Percentiles rank a stretch among this genome's conserved stretches.
Evolutionary conservation across 2,329 filamentous ascomycete genomes (phyloP).

Genomic region (Teratosphaeriaceae sp.): DNA sequence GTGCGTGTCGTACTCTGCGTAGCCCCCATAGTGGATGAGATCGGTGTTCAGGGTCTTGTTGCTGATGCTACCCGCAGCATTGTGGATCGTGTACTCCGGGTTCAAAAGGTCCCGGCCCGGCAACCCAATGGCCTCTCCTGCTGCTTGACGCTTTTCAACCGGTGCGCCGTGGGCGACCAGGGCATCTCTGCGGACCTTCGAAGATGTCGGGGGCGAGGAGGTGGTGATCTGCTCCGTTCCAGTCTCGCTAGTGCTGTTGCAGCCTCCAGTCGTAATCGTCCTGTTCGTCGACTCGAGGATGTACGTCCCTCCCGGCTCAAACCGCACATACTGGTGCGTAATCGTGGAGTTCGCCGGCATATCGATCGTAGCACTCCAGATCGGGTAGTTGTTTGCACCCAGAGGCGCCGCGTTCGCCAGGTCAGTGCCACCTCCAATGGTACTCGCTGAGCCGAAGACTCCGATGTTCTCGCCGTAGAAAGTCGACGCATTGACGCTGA

Average conservation of each 20-base stretch:
- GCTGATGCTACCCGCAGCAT: conserved; percentile 45
- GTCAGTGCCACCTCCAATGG: conserved; percentile 23
- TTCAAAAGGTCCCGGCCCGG: conserved; percentile 57
- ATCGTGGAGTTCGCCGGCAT: conserved; percentile 26
- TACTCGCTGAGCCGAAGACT: conserved; percentile 25
- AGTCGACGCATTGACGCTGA: conserved; percentile 28
- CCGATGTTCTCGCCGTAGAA: conserved; percentile 31
- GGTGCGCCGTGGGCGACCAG: conserved; percentile 8
- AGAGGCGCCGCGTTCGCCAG: conserved; percentile 23
- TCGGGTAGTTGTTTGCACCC: conserved; percentile 26
- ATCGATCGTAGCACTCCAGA: conserved; percentile 29
- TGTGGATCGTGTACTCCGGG: conserved; percentile 60
- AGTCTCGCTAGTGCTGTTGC: conserved; percentile 20
- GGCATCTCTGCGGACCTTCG: conserved; percentile 12
- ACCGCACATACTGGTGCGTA: conserved; percentile 26
- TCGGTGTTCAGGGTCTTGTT: conserved; percentile 56
- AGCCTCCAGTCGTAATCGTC: conserved; percentile 26
- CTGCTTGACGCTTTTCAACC: conserved; percentile 13
- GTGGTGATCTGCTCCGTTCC: conserved; percentile 26
- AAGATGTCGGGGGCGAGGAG: conserved; percentile 19
- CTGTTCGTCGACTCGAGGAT: conserved; percentile 27
- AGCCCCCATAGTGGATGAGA: conserved; percentile 60
- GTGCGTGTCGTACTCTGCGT: conserved; percentile 67
- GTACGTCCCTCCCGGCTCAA: conserved; percentile 25
- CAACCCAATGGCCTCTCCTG: conserved; percentile 42